phyloP scores from a whole-genome alignment of 2,329 filamentous ascomycete genomes.

The Pleurostoma richardsiae region DNA sequence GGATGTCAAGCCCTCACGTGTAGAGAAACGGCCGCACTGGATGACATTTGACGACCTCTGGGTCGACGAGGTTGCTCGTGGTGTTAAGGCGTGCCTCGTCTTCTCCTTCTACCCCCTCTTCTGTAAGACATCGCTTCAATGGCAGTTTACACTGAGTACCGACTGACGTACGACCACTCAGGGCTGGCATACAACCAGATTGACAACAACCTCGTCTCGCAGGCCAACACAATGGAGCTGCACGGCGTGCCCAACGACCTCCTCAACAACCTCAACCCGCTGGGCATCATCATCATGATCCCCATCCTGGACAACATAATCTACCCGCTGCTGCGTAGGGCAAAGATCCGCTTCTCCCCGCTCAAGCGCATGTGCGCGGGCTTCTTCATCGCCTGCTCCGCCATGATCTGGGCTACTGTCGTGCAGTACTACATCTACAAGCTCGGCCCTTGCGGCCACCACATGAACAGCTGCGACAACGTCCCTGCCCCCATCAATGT shows the following conservation, averaged over 20 bases:
- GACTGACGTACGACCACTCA: not conserved
- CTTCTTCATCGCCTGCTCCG: constrained; percentile 57
- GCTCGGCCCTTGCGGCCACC: constrained; percentile 50
- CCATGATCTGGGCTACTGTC: constrained; percentile 53
- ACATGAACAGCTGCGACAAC: constrained; percentile 30
- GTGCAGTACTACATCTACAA: constrained; percentile 60
- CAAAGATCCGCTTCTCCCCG: constrained; percentile 65
- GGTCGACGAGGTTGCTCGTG: constrained; percentile 69
- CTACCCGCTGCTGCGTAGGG: constrained; percentile 62
- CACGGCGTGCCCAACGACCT: constrained; percentile 74
- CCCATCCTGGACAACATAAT: constrained; percentile 63
- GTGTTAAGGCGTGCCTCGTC: constrained; percentile 62
- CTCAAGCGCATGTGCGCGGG: constrained; percentile 70
- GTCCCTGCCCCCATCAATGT: constrained; percentile 50
- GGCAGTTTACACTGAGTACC: too few species aligned
- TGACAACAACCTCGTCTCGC: constrained; percentile 55
- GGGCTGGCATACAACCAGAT: constrained; percentile 34
- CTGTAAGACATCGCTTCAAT: constrained; percentile 34
- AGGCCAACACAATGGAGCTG: constrained; percentile 60
- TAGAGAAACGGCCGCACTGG: constrained; percentile 51
- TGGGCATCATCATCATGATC: constrained; percentile 70
- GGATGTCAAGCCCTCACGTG: constrained; percentile 15
- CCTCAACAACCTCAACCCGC: constrained; percentile 68
- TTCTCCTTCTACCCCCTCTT: constrained; percentile 65
- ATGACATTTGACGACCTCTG: constrained; percentile 78